Conservation (phyloP, 257 asterid species). For the Hygrophila difformis region DNA sequence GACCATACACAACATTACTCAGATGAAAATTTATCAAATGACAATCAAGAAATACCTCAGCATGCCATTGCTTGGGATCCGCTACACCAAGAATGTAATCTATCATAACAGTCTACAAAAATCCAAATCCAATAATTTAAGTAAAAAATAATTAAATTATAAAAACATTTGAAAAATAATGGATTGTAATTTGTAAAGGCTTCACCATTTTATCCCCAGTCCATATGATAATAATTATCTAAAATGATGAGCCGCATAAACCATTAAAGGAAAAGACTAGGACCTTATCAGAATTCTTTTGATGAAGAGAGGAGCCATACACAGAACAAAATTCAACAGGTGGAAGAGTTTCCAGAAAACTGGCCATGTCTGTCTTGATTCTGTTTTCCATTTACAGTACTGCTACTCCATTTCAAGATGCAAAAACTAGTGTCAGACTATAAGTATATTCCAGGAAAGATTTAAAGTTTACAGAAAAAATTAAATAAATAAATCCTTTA, state of each 20-base stretch:
- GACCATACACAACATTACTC: conserved; percentile 1
- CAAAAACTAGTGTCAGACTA: too few species aligned
- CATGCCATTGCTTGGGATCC: conserved; percentile 84
- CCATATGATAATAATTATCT: neutral
- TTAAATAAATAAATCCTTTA: too few species aligned
- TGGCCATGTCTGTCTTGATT: conserved; percentile 23
- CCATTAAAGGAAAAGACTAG: neutral
- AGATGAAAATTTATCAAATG: conserved; percentile 8
- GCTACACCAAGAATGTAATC: conserved; percentile 83
- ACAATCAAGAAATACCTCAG: conserved; percentile 39
- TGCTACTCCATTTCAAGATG: conserved; percentile 5
- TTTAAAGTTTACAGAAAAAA: too few species aligned
- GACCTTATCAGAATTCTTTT: conserved; percentile 70
- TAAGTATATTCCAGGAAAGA: too few species aligned
- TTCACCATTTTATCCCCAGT: neutral
- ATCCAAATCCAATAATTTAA: neutral
- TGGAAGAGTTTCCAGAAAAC: conserved; percentile 61
- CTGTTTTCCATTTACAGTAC: conserved; percentile 29
- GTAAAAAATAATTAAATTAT: neutral
- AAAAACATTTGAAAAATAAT: neutral
- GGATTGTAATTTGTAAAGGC: neutral
- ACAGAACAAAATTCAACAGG: conserved; percentile 75
- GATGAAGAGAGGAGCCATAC: conserved; percentile 85
- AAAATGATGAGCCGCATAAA: neutral
- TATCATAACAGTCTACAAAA: conserved; percentile 59